Evolutionary conservation across 345 rosid genomes (phyloP).

Genomic region (Populus simonii): DNA sequence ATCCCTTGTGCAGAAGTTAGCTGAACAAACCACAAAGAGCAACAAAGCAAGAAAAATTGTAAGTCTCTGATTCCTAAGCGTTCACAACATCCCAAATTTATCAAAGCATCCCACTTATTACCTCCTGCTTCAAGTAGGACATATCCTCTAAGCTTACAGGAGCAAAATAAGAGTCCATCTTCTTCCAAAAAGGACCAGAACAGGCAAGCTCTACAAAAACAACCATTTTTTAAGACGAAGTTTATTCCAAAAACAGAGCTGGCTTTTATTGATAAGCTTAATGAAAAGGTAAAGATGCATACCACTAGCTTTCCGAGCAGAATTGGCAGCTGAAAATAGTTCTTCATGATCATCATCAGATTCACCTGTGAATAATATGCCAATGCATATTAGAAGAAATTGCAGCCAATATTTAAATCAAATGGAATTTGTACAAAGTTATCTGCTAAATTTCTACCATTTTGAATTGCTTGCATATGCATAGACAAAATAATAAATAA

Average conservation of each 20-base stretch:
- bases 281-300: conserved; percentile 30
- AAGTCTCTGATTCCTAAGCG: conserved; percentile 4
- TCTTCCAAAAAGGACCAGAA: conserved; percentile 80
- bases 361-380: conserved; percentile 56
- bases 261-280: neutral
- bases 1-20: conserved; percentile 67
- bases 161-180: conserved; percentile 70
- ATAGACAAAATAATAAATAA: neutral
- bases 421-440: neutral
- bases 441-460: neutral
- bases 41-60: conserved; percentile 14
- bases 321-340: conserved; percentile 72
- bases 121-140: conserved; percentile 80
- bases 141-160: conserved; percentile 58
- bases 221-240: conserved; percentile 7
- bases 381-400: conserved; percentile 5
- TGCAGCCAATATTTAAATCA: neutral
- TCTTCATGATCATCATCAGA: conserved; percentile 85
- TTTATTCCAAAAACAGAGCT: neutral
- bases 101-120: conserved; percentile 22
- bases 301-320: conserved; percentile 72
- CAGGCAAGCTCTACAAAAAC: conserved; percentile 59
- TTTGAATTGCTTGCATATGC: neutral
- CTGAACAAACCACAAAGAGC: conserved; percentile 40
- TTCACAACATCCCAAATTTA: conserved; percentile 11